Percentiles rank a stretch among this genome's conserved stretches.
Conservation (phyloP, 352 stramenopile species). For the Globisporangium nunn region DNA sequence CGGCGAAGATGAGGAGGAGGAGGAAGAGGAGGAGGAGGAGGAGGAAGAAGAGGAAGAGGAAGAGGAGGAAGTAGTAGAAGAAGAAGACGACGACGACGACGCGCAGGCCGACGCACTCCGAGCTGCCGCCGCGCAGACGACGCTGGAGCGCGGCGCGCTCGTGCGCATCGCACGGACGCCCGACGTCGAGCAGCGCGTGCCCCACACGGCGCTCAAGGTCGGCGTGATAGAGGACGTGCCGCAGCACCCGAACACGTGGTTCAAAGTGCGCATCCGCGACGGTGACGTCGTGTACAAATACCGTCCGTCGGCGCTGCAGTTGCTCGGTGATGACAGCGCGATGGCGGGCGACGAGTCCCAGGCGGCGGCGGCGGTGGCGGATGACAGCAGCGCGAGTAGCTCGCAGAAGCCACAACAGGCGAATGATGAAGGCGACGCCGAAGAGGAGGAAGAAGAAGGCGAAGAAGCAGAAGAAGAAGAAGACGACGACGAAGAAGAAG, state of each 20-base stretch:
- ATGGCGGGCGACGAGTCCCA: constrained; percentile 16
- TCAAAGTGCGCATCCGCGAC: constrained; percentile 75
- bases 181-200: constrained; percentile 77
- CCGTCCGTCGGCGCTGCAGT: constrained; percentile 61
- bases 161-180: constrained; percentile 65
- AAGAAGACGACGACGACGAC: constrained; percentile 26
- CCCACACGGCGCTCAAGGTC: constrained; percentile 74
- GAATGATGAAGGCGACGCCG: constrained; percentile 10
- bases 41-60: constrained; percentile 47
- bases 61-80: constrained; percentile 29
- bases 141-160: constrained; percentile 51
- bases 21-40: constrained; percentile 47
- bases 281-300: constrained; percentile 88
- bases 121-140: constrained; percentile 20
- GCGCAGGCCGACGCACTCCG: background rate
- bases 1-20: constrained; percentile 32
- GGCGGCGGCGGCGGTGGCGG: constrained; percentile 7
- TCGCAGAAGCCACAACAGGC: too few relatives aligned
- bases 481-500: constrained; percentile 19
- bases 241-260: constrained; percentile 84
- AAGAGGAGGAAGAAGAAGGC: constrained; percentile 18
- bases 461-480: constrained; percentile 19
- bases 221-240: constrained; percentile 76
- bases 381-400: too few relatives aligned
- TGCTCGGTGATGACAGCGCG: constrained; percentile 21